phyloP scores from a whole-genome alignment of 116 monocot genomes.

The Posidonia oceanica region DNA sequence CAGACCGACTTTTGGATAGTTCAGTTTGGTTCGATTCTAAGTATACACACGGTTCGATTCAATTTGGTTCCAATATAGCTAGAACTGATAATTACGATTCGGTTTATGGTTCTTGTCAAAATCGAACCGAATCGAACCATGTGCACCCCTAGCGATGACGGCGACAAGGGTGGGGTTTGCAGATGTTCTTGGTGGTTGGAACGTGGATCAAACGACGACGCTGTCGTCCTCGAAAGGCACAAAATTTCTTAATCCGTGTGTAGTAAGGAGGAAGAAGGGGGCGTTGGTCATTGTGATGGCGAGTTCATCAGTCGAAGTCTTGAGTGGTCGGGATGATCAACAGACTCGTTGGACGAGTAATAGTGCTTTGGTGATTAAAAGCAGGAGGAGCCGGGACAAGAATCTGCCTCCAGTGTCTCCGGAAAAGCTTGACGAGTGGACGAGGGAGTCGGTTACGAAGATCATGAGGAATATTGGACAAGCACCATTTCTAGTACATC shows the following conservation, averaged over 20 bases:
- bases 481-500: slow-evolving; percentile 58
- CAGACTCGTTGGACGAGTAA: background rate
- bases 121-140: too few relatives aligned
- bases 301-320: background rate
- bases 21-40: too few relatives aligned
- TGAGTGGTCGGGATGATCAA: background rate
- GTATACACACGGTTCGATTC: too few relatives aligned
- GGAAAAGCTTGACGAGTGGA: slow-evolving; percentile 59
- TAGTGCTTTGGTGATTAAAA: background rate
- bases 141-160: too few relatives aligned
- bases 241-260: background rate
- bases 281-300: background rate
- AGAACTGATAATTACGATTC: too few relatives aligned
- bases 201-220: background rate
- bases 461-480: slow-evolving; percentile 65
- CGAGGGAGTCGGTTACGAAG: slow-evolving; percentile 46
- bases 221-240: background rate
- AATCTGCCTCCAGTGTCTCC: slow-evolving; percentile 11
- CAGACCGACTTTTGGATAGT: too few relatives aligned
- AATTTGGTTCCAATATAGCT: too few relatives aligned
- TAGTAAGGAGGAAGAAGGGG: background rate
- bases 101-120: too few relatives aligned
- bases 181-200: background rate
- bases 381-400: background rate
- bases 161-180: background rate